Base-by-base conservation (phyloP, 148 eudicot species). In the Spergularia bocconei region DNA sequence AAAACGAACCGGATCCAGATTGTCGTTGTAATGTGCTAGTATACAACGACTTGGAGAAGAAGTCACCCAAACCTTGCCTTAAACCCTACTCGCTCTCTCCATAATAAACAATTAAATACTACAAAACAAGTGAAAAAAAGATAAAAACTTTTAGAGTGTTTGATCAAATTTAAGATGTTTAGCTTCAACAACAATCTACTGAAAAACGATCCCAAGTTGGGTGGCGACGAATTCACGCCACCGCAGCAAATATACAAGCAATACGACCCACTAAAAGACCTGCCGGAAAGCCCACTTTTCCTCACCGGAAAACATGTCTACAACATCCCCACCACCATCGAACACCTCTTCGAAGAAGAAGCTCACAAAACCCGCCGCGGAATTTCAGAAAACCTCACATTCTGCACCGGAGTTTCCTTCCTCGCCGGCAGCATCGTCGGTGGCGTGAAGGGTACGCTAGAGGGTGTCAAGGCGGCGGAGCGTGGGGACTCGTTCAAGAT, bases 401-500 rank as follows among this genome's bases (percentile, higher is more conserved):
- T 75, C 61, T 81, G 72, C 60, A 78, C 84, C 13, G 87, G 87
- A 11, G 33, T 41, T 29, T 69, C 80, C 48, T 81, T 50, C 62
- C 64, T 73, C 21, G 8, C 17, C 47, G 87, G 82, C 33, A 67
- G 80, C 16, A 2, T 81, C 0, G 0, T 75, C 7, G 84, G 87
- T 2, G 80, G 57, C 20, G 63, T 55, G 0, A 81, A 81, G 58
- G 87, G 87, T 5, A 20, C 77, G 1, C 1, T 81, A 13, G 78
- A 61, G 7, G 87, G 87, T 36, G 7, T 84, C n/a, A 50, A 20
- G 7, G 74, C 84, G 0, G 79, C 80, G 1, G 82, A 81, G 23
- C n/a, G 55, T 13, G 87, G 87, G 0, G 87, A 84, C 1, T 63
- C 84, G 17, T 8, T 81, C 17, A 84, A 84, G 73, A 71, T 84